These are phyloP conservation scores for Claviceps capensis DNA, from an alignment of 2,329 filamentous ascomycete species.

Conservation along the genomic window DNA sequence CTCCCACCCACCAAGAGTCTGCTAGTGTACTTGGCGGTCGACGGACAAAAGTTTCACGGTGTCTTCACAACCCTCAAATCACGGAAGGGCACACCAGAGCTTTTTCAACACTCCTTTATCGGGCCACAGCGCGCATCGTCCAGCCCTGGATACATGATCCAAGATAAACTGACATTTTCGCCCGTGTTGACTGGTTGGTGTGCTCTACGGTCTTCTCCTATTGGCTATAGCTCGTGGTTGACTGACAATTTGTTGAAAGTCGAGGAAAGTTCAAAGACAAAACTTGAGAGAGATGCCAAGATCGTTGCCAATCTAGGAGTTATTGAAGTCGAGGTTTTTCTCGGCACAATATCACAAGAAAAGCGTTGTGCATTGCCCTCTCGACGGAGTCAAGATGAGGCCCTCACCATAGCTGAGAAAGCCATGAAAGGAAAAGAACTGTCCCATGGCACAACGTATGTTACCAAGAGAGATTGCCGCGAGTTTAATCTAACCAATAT, in stretches of 20 bases:
- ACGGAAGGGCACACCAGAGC: neutral
- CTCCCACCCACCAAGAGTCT: neutral
- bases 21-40: neutral
- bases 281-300: neutral
- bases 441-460: conserved; percentile 12
- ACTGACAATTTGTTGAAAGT: neutral
- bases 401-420: conserved; percentile 10
- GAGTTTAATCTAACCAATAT: neutral
- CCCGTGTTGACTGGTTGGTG: neutral
- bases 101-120: neutral
- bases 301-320: conserved; percentile 7
- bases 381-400: neutral
- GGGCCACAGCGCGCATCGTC: neutral
- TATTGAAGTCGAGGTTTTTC: conserved; percentile 4
- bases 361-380: accelerated
- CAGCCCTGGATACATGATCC: neutral
- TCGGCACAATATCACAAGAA: neutral
- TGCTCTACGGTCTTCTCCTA: neutral
- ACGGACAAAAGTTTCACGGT: conserved; percentile 1
- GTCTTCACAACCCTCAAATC: neutral
- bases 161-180: neutral
- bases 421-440: conserved; percentile 15
- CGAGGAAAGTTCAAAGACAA: conserved; percentile 2
- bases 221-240: neutral
- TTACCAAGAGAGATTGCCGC: neutral